Conservation (phyloP, 2,329 filamentous ascomycete genomes). For the Fusarium sp. region DNA sequence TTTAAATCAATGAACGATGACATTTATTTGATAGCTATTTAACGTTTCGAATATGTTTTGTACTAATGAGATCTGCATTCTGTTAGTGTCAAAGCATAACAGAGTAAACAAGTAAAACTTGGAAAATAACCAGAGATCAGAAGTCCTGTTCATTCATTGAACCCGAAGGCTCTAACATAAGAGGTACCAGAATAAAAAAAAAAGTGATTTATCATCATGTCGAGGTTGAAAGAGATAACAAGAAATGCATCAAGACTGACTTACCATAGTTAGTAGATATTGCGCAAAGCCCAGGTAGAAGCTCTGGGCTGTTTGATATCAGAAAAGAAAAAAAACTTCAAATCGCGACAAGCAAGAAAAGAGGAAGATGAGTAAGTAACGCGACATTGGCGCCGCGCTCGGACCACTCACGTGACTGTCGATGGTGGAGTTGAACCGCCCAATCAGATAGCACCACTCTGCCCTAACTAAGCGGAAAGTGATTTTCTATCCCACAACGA, state of each 20-base stretch:
- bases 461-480: constrained; percentile 60
- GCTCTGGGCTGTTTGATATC: neutral
- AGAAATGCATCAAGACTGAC: constrained; percentile 26
- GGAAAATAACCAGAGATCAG: constrained; percentile 63
- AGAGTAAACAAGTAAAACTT: constrained; percentile 13
- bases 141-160: constrained; percentile 89
- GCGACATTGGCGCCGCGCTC: constrained; percentile 21
- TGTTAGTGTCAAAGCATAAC: constrained; percentile 35
- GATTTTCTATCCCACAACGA: constrained; percentile 46
- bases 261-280: constrained; percentile 48
- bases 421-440: accelerated
- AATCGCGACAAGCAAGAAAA: constrained; percentile 28
- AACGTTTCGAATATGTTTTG: too few relatives aligned
- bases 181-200: constrained; percentile 91
- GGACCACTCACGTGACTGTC: constrained; percentile 27
- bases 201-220: constrained; percentile 79
- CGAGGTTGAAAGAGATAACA: constrained; percentile 39
- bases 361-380: constrained; percentile 20
- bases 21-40: neutral
- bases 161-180: constrained; percentile 81
- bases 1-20: neutral
- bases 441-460: constrained; percentile 36
- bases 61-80: constrained; percentile 7
- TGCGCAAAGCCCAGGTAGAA: neutral
- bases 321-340: constrained; percentile 23